Base-by-base conservation (phyloP, 768 basidiomycete genomes). In the Mycena epipterygia region DNA sequence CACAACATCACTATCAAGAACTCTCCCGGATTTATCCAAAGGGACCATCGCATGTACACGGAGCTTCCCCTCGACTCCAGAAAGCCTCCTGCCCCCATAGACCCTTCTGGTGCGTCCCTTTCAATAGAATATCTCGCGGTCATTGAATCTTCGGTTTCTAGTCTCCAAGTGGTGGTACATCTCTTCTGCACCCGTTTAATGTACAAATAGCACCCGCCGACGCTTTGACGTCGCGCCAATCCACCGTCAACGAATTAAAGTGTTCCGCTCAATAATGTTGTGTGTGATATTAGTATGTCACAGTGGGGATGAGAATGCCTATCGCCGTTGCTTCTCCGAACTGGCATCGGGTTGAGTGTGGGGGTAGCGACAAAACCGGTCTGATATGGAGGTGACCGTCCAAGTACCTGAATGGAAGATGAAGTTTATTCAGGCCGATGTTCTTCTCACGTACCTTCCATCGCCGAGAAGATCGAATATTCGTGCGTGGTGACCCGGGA, bases 101-200 rank as follows among this genome's bases (percentile, higher is more conserved):
- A 99, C 76, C 91, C 95, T 70, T 93, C 96, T 64, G 92, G 96
- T 96, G 77, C 80, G 91, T 83, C 8, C 33, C 52, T 13, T n/a
- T 44, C n/a, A 13, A 55, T 21, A 23, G 64, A 23, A 21, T 53
- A 11, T 29, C 39, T 19, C 19, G 33, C 69, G 37, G n/a, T 13
- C 44, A 30, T 52, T 56, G 16, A 32, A n/a, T 69, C 37, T 27
- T 60, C 64, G 46, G 2, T 25, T 27, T 57, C 2, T 72, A 95
- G 94, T 95, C 75, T 94, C 91, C 73, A 95, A 95, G 79, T 95
- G 94, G 95, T 96, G 96, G 90, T 94, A 95, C 83, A 96, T 96
- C 77, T 94, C 95, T 25, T 95, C 95, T 37, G 93, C 93, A 35
- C 92, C 93, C 73, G 92, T 95, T 69, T 95, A 85, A 58, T n/a